These are phyloP conservation scores for Berberis thunbergii DNA, from an alignment of 164 flowering plant genomes.

Conservation along the genomic window DNA sequence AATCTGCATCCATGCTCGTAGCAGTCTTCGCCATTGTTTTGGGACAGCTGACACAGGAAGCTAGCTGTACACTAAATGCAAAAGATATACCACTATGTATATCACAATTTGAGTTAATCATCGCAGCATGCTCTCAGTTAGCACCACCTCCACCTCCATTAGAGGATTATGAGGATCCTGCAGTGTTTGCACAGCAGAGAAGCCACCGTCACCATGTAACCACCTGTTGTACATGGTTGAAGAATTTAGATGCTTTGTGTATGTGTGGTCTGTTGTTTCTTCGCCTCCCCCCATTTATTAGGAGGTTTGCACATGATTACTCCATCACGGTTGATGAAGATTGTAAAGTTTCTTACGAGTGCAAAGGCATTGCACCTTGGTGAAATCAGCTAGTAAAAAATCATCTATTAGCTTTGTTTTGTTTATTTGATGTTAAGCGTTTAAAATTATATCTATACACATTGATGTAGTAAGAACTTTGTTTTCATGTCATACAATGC, in stretches of 20 bases:
- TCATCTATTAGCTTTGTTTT: too few relatives aligned
- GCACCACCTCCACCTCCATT: not conserved
- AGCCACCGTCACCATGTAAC: not conserved
- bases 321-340: not conserved
- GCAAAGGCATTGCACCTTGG: not conserved
- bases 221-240: slow-evolving; percentile 1
- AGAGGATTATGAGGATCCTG: not conserved
- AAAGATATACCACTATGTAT: not conserved
- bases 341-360: not conserved
- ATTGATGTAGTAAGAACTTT: too few relatives aligned
- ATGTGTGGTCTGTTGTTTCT: not conserved
- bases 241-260: not conserved
- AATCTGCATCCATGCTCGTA: not conserved
- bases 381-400: too few relatives aligned
- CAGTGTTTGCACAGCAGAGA: not conserved
- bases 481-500: too few relatives aligned
- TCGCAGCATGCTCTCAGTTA: not conserved
- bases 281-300: not conserved
- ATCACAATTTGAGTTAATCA: slow-evolving; percentile 2
- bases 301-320: not conserved
- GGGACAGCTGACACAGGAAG: not conserved
- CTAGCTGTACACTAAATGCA: not conserved
- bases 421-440: too few relatives aligned
- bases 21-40: not conserved
- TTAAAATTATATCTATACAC: too few relatives aligned